A percentile compares a stretch with the other conserved stretches of the same genome.
phyloP scores from a whole-genome alignment of 2,329 filamentous ascomycete genomes.

The Claviceps quebecensis region DNA sequence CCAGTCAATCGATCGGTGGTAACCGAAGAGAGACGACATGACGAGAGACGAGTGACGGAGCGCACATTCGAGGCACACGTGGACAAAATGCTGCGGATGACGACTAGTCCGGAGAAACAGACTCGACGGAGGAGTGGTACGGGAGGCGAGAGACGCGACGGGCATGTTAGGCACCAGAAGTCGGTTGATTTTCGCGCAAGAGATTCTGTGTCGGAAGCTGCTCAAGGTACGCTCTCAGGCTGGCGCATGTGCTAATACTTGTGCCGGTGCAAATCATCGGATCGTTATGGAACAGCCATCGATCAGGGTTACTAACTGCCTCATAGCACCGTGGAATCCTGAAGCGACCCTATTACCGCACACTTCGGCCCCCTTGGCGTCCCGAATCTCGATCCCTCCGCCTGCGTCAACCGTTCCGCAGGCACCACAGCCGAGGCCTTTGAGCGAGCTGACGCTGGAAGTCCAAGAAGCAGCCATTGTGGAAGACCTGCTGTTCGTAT shows the following conservation, averaged over 20 bases:
- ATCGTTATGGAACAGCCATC: neutral
- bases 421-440: conserved; percentile 53
- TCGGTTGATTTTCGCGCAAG: conserved; percentile 29
- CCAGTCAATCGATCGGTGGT: conserved; percentile 26
- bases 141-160: conserved; percentile 21
- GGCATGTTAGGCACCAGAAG: conserved; percentile 26
- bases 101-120: conserved; percentile 44
- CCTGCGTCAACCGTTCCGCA: conserved; percentile 61
- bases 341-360: conserved; percentile 58
- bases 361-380: conserved; percentile 59
- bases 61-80: conserved; percentile 42
- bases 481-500: conserved; percentile 83
- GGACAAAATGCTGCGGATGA: conserved; percentile 46
- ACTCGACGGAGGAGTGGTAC: conserved; percentile 25
- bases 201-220: conserved; percentile 31
- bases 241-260: neutral
- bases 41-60: conserved; percentile 43
- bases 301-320: neutral
- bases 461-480: conserved; percentile 76
- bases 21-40: conserved; percentile 27
- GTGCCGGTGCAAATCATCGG: no score
- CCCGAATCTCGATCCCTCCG: conserved; percentile 48
- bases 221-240: conserved; percentile 28
- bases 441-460: conserved; percentile 61
- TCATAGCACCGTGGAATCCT: conserved; percentile 55